Evolutionary conservation across 1,139 yeast genomes (phyloP), one percentile per base, ranked within the genome.

Genomic region (Suhomyces bolitotheri): DNA sequence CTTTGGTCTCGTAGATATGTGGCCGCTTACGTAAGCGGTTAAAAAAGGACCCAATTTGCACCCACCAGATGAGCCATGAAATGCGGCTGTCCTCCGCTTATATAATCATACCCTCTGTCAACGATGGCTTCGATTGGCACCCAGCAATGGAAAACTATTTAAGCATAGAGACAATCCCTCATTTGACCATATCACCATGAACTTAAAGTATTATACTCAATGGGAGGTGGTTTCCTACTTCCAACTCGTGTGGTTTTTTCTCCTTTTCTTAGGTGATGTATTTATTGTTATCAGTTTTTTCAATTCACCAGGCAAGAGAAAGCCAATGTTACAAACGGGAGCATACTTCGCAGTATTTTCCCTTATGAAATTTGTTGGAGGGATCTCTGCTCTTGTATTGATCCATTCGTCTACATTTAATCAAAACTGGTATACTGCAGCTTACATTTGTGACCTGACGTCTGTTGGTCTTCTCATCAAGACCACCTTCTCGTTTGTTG

Each of bases 221-320:
- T 53, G 58, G 57, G 40, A 51, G 38, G 43, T 31, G 4, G 45
- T 50, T 11, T 33, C 48, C 29, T 46, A 44, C 27, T 44, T 48
- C n/a, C 56, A 53, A 37, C 28, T 47, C 10, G 42, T 40, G 9
- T 47, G 43, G 41, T 53, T 47, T 27, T 28, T 28, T 11, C 9
- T 47, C 14, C 27, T 43, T 5, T 30, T 47, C 5, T 10, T 43
- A 2, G 34, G 31, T n/a, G 16, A 31, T 31, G 6, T 25, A n/a
- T 22, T 16, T 10, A 22, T 26, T 16, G 16, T 27, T 16, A 10
- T 31, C n/a, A 7, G 27, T 20, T 16, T 33, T 25, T 12, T 22
- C 26, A 16, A 14, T 11, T 23, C 25, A 5, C 11, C 21, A 12
- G 22, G 29, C 3, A 32, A 33, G 4, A 34, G 22, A 13, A 33